Evolutionary conservation across 2,329 filamentous ascomycete species (phyloP).

Genomic region (Ascomycota sp.): DNA sequence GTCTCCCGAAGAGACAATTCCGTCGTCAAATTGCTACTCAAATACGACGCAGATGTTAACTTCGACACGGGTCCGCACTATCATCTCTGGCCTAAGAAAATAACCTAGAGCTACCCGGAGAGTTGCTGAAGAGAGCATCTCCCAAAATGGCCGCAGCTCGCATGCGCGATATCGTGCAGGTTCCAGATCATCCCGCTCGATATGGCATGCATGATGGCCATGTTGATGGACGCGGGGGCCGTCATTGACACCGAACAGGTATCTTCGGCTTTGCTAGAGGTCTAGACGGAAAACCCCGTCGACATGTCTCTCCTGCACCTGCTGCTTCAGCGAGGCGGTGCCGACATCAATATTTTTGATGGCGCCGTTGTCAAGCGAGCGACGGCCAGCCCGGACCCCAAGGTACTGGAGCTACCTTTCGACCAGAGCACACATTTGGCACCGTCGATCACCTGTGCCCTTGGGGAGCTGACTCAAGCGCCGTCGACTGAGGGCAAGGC

Average conservation of each 20-base stretch:
- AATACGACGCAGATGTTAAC: constrained; percentile 31
- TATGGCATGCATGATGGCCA: constrained; percentile 27
- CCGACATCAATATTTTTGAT: constrained; percentile 28
- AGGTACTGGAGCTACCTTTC: constrained; percentile 26
- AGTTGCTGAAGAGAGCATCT: constrained; percentile 24
- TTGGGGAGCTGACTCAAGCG: constrained; percentile 21
- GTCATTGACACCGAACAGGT: constrained; percentile 20
- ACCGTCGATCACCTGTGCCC: constrained; percentile 20
- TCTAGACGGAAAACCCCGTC: constrained; percentile 22
- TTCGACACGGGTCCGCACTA: constrained; percentile 30
- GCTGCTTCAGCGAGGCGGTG: constrained; percentile 28
- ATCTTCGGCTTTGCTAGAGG: constrained; percentile 19
- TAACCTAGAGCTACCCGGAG: constrained; percentile 24
- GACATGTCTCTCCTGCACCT: constrained; percentile 28
- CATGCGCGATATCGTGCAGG: constrained; percentile 25
- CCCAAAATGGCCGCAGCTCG: constrained; percentile 25
- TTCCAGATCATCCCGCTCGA: constrained; percentile 20
- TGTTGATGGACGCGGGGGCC: constrained; percentile 25
- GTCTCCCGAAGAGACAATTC: constrained; percentile 25
- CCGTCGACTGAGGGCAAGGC: constrained; percentile 25
- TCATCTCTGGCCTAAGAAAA: constrained; percentile 25
- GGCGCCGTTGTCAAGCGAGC: constrained; percentile 23
- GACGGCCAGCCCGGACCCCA: constrained; percentile 21
- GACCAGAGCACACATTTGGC: constrained; percentile 22
- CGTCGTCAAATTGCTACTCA: constrained; percentile 30